Evolutionary conservation across 2,329 filamentous ascomycete species (phyloP).

Genomic region (Atkinsonella texensis): DNA sequence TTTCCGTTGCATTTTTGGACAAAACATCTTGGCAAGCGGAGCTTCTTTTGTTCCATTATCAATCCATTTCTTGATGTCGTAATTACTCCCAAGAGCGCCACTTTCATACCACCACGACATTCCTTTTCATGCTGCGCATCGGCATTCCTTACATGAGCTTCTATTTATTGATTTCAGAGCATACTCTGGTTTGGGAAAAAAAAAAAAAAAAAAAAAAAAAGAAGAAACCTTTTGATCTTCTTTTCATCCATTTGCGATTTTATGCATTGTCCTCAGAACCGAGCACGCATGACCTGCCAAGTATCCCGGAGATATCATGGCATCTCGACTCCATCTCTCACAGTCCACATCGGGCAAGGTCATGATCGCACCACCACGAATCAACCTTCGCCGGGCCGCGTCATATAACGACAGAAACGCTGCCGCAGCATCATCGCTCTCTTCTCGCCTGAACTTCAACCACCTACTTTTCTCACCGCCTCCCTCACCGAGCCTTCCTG

Average conservation of each 20-base stretch:
- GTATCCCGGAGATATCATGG: constrained; percentile 23
- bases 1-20: background rate
- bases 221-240: background rate
- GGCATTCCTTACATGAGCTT: background rate
- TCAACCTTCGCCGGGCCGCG: constrained; percentile 47
- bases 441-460: constrained; percentile 52
- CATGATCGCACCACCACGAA: constrained; percentile 39
- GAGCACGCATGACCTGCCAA: background rate
- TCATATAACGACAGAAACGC: constrained; percentile 39
- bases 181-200: background rate
- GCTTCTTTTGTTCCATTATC: background rate
- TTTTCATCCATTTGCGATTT: background rate
- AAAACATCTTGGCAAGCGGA: background rate
- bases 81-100: background rate
- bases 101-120: background rate
- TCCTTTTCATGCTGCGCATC: background rate
- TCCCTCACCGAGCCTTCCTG: constrained; percentile 60
- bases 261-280: background rate
- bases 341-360: constrained; percentile 34
- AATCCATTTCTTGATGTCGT: too few relatives aligned
- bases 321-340: constrained; percentile 33
- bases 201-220: background rate
- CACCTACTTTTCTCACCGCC: constrained; percentile 55
- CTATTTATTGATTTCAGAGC: background rate
- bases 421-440: constrained; percentile 43